phyloP scores from a whole-genome alignment of 2,329 filamentous ascomycete genomes.

The Dothistroma septosporum region DNA sequence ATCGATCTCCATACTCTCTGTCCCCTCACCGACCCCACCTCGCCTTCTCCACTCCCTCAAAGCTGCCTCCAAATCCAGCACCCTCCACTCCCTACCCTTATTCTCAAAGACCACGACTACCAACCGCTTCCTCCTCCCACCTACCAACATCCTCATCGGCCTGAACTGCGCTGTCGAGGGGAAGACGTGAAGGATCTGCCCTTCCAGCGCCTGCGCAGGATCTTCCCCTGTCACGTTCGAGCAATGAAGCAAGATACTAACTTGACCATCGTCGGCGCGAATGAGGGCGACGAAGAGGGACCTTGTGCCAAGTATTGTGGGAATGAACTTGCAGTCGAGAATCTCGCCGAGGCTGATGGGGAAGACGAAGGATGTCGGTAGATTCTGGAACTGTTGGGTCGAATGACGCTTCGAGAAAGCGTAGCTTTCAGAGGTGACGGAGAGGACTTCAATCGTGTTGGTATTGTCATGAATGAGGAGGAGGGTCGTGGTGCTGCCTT shows the following conservation, averaged over 20 bases:
- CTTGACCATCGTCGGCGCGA: not conserved
- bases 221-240: not conserved
- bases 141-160: slow-evolving; percentile 51
- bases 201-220: not conserved
- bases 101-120: slow-evolving; percentile 54
- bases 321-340: slow-evolving; percentile 54
- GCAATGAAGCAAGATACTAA: slow-evolving; percentile 2
- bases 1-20: not conserved
- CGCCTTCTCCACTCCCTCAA: not conserved
- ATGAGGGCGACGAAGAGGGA: slow-evolving; percentile 4
- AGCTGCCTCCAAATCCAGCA: slow-evolving; percentile 50
- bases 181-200: slow-evolving; percentile 46
- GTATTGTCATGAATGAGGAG: not conserved
- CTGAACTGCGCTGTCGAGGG: slow-evolving; percentile 41
- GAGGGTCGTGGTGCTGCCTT: not conserved
- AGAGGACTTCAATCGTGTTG: not conserved
- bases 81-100: slow-evolving; percentile 51
- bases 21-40: not conserved
- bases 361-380: slow-evolving; percentile 34
- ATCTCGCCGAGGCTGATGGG: slow-evolving; percentile 48
- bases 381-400: not conserved
- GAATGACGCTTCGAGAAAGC: not conserved
- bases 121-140: slow-evolving; percentile 52
- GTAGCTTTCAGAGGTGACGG: not conserved
- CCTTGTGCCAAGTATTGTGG: slow-evolving; percentile 33